Evolutionary conservation across 2,329 filamentous ascomycete genomes (phyloP), one percentile per base, ranked within the genome.

Genomic region (Colletotrichum paranaense): DNA sequence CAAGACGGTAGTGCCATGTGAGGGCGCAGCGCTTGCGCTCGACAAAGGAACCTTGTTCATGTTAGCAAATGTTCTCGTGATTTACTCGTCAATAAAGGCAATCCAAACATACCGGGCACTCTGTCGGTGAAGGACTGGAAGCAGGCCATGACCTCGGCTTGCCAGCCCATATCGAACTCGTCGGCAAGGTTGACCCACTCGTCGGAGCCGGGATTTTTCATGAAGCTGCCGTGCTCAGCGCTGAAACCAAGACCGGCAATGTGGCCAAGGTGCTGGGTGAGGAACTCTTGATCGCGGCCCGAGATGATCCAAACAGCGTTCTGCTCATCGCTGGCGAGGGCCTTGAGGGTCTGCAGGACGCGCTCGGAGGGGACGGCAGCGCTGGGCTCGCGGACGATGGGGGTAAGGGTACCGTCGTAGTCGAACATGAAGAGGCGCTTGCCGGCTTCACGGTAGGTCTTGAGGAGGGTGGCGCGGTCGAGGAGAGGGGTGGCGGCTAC

Each of bases 231-330:
- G 80, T 99, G 97, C 84, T 99, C 97, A 1, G 97, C 97, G 78
- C 95, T 97, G 79, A 99, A 93, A n/a, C 97, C 97, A 14, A 99
- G 87, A 79, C 94, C 92, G 1, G 91, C 82, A 76, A 98, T 97
- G 83, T 97, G 93, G n/a, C 96, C 97, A 81, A 98, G 92, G 86
- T 96, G 95, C 76, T 97, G 92, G 76, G 93, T 91, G 72, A 99
- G 85, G 84, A 99, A 99, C 8, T 93, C 92, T 80, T 98, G 95
- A 79, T 98, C 96, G 76, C 97, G 92, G 12, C 97, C 97, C 66
- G 94, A 97, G 79, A 99, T 98, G 80, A 99, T 97, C 97, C 97
- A 99, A n/a, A 99, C 95, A 1, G 92, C 89, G 79, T 98, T 99
- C 69, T 88, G 88, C 19, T 93, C 91, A 80, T 98, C 95, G 0